These are phyloP conservation scores for Carex myosuroides DNA, from an alignment of 176 grass and related monocot species.

Conservation along the genomic window DNA sequence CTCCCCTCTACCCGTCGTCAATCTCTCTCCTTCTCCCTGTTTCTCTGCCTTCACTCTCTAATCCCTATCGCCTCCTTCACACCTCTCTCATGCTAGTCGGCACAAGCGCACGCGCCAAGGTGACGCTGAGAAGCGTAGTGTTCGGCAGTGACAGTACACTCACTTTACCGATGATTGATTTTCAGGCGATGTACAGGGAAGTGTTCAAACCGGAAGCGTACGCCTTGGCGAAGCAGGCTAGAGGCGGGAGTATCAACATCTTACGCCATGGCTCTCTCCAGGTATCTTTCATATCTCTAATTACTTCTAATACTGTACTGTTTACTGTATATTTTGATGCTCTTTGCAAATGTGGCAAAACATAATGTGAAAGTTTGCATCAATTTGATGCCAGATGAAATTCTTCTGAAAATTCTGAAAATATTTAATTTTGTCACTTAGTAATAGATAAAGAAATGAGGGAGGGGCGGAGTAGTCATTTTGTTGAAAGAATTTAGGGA, in stretches of 20 bases:
- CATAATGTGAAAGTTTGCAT: too few species aligned
- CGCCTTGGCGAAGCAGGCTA: constrained; percentile 27
- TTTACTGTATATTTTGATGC: too few species aligned
- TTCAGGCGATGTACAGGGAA: constrained; percentile 74
- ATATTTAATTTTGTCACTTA: background rate
- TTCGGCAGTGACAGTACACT: constrained; percentile 97
- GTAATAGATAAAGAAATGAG: background rate
- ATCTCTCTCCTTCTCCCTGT: background rate
- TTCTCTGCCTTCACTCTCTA: constrained; percentile 4
- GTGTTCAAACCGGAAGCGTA: constrained; percentile 62
- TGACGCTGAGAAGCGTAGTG: constrained; percentile 51
- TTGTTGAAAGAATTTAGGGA: background rate
- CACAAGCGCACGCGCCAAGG: background rate
- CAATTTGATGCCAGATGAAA: too few species aligned
- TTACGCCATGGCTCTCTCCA: constrained; percentile 28
- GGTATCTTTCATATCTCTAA: too few species aligned
- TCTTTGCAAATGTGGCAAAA: too few species aligned
- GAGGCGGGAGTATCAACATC: constrained; percentile 65
- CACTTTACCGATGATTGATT: constrained; percentile 85
- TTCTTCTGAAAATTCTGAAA: background rate
- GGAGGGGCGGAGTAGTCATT: background rate
- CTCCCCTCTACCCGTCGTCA: too few species aligned
- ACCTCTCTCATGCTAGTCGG: background rate
- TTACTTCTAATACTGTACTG: too few species aligned
- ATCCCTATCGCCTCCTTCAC: constrained; percentile 20